Conservation (phyloP, 306 rosid species). For the Benincasa hispida region DNA sequence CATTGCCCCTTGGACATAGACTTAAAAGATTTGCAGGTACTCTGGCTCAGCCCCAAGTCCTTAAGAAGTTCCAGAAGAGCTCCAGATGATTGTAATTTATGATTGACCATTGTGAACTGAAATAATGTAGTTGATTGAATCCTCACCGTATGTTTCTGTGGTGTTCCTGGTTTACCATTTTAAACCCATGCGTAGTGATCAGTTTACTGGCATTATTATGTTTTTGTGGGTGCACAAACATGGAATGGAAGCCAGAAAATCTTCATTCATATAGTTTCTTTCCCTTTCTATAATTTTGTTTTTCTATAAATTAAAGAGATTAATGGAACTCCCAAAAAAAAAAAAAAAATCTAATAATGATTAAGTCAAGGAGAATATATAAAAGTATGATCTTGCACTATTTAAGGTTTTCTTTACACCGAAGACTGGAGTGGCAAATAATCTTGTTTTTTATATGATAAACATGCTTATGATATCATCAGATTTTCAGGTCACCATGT, state of each 20-base stretch:
- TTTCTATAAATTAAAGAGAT: too few relatives aligned
- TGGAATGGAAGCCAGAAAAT: neutral
- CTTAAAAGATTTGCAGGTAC: neutral
- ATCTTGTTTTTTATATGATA: constrained; percentile 25
- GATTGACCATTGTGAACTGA: neutral
- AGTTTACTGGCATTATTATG: neutral
- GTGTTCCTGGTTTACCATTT: neutral
- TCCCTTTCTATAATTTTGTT: neutral
- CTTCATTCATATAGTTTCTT: neutral
- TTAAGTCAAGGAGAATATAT: neutral
- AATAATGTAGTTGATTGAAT: neutral
- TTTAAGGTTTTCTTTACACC: neutral
- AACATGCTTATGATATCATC: constrained; percentile 45
- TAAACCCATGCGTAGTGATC: neutral
- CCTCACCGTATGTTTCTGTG: neutral
- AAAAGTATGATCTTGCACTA: neutral
- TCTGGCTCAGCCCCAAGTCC: neutral
- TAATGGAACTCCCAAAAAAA: neutral
- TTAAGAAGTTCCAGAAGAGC: neutral
- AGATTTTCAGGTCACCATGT: constrained; percentile 18
- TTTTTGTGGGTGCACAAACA: neutral
- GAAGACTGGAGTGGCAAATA: neutral
- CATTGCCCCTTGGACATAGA: neutral
- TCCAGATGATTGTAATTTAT: neutral
- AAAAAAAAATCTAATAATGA: neutral